phyloP scores from a whole-genome alignment of 306 rosid species.

The Citrullus mucosospermus region DNA sequence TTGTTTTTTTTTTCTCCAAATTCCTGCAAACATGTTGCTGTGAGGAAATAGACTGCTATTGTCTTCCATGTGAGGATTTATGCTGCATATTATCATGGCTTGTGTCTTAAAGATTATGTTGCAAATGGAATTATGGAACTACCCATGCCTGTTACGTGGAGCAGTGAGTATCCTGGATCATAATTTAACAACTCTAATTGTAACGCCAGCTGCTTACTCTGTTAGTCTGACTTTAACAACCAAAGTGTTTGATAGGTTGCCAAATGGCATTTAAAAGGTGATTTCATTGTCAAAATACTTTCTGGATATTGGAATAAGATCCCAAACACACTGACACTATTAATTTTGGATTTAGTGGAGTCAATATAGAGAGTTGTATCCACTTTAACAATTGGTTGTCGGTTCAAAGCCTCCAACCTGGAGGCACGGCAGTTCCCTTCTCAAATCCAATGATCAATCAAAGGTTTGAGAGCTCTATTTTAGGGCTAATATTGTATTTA shows the following conservation, averaged over 20 bases:
- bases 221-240: too few species aligned
- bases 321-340: too few species aligned
- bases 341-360: too few species aligned
- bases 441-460: background rate
- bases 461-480: background rate
- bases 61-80: background rate
- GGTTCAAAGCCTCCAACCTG: too few species aligned
- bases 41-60: background rate
- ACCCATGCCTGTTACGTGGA: background rate
- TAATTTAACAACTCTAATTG: too few species aligned
- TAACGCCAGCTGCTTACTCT: too few species aligned
- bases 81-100: background rate
- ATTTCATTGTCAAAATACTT: too few species aligned
- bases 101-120: background rate
- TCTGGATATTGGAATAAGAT: too few species aligned
- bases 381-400: too few species aligned
- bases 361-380: too few species aligned
- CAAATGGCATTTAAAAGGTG: too few species aligned
- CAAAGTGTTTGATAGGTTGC: too few species aligned
- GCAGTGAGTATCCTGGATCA: background rate
- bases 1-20: background rate
- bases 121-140: background rate
- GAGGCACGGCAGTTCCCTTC: background rate
- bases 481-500: background rate
- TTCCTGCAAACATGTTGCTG: background rate